Evolutionary conservation across 1,284 basidiomycete genomes (phyloP).

Genomic region (Fomitopsis palustris): DNA sequence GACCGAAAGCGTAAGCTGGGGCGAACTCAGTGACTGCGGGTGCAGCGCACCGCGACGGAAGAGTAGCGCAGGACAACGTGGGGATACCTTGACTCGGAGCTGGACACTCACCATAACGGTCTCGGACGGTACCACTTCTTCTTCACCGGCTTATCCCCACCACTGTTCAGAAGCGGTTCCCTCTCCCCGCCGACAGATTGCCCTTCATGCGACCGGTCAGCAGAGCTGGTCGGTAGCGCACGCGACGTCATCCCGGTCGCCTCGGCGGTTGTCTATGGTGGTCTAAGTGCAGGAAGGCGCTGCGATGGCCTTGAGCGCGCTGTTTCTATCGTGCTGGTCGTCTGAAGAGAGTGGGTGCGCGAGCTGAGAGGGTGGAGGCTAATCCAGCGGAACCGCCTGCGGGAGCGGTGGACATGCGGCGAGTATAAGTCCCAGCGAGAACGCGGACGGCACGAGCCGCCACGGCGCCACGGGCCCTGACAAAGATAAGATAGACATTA

Average conservation of each 20-base stretch:
- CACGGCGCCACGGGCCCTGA: background rate
- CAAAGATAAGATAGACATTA: background rate
- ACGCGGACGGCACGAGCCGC: background rate
- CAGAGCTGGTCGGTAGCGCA: background rate
- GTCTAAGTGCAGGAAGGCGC: slow-evolving; percentile 6
- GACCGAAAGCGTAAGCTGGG: too few relatives aligned
- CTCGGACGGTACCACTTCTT: slow-evolving; percentile 68
- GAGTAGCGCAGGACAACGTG: too few relatives aligned
- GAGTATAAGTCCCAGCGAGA: background rate
- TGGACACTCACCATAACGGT: slow-evolving; percentile 48
- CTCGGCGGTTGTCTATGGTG: slow-evolving; percentile 1
- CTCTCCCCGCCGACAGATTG: slow-evolving; percentile 21
- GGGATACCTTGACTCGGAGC: too few relatives aligned
- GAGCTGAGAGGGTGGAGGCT: slow-evolving; percentile 10
- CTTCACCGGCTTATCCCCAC: slow-evolving; percentile 23
- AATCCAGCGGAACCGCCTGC: background rate
- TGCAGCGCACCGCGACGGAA: too few relatives aligned
- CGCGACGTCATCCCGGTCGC: background rate
- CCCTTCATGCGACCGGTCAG: background rate
- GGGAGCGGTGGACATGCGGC: slow-evolving; percentile 8
- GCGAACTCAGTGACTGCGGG: too few relatives aligned
- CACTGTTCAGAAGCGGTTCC: slow-evolving; percentile 28
- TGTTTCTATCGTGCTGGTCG: slow-evolving; percentile 23
- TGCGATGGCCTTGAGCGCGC: slow-evolving; percentile 24
- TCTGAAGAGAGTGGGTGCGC: slow-evolving; percentile 21